These are phyloP conservation scores for Exophiala spinifera DNA, from an alignment of 2,329 filamentous ascomycete species.

Conservation along the genomic window DNA sequence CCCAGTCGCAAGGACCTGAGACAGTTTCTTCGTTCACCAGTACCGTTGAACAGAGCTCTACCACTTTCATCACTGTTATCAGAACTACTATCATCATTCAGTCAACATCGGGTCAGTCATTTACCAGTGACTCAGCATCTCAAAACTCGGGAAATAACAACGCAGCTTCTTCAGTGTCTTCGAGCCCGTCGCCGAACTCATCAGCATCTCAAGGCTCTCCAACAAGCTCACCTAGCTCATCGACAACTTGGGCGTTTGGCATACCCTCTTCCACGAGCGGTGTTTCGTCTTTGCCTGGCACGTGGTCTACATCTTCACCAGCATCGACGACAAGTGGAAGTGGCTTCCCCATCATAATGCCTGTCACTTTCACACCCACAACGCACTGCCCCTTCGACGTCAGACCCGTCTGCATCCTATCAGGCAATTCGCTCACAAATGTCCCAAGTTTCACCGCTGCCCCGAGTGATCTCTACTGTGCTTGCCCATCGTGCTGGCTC, in stretches of 20 bases:
- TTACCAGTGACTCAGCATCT: background rate
- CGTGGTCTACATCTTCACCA: background rate
- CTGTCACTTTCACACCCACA: background rate
- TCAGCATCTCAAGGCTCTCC: too few species aligned
- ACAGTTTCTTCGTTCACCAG: conserved; percentile 4
- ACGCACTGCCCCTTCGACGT: background rate
- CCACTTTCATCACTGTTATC: conserved; percentile 12
- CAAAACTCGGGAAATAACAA: background rate
- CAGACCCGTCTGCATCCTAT: background rate
- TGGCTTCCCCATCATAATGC: background rate
- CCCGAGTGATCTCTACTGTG: background rate
- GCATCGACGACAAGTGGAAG: background rate
- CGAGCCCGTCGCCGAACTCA: too few species aligned
- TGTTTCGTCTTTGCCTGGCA: too few species aligned
- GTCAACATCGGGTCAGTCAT: background rate
- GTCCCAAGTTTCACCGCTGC: background rate
- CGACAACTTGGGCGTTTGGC: too few species aligned
- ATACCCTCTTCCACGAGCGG: too few species aligned
- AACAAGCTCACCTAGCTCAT: too few species aligned
- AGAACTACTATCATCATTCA: conserved; percentile 7
- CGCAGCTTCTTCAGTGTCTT: too few species aligned
- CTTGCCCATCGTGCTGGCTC: conserved; percentile 3
- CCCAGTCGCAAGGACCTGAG: background rate
- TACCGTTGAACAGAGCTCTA: conserved; percentile 1
- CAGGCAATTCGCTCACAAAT: background rate